Conservation (phyloP, 805 yeast genomes). For the Kuraishia capsulata region DNA sequence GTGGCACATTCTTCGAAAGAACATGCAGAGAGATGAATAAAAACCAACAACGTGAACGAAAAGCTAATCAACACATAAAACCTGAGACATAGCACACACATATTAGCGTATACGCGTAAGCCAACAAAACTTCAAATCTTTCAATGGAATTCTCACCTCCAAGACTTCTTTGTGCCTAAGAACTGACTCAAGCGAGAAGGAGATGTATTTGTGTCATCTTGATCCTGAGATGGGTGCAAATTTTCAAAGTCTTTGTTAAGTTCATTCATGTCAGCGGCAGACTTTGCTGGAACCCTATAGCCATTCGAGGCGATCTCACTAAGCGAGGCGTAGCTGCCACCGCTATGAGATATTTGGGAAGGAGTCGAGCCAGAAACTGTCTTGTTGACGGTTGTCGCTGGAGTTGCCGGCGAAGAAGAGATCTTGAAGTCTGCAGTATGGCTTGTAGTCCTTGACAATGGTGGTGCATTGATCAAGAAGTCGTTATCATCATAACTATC, state of each 20-base stretch:
- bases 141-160: too few relatives aligned
- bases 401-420: background rate
- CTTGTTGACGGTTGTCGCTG: background rate
- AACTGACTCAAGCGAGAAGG: constrained; percentile 1
- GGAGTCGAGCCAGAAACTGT: background rate
- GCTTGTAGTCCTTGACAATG: background rate
- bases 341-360: background rate
- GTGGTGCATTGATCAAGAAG: constrained; percentile 1
- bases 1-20: too few relatives aligned
- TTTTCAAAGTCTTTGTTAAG: constrained; percentile 31
- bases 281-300: background rate
- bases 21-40: too few relatives aligned
- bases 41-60: too few relatives aligned
- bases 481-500: background rate
- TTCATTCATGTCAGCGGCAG: background rate
- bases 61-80: too few relatives aligned
- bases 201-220: constrained; percentile 21
- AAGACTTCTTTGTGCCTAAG: background rate
- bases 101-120: too few relatives aligned
- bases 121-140: too few relatives aligned
- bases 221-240: constrained; percentile 29
- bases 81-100: too few relatives aligned
- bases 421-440: background rate
- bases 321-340: constrained; percentile 3
- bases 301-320: constrained; percentile 4